Base-by-base conservation (phyloP, 2,329 filamentous ascomycete species). In the Aspergillus sp. region DNA sequence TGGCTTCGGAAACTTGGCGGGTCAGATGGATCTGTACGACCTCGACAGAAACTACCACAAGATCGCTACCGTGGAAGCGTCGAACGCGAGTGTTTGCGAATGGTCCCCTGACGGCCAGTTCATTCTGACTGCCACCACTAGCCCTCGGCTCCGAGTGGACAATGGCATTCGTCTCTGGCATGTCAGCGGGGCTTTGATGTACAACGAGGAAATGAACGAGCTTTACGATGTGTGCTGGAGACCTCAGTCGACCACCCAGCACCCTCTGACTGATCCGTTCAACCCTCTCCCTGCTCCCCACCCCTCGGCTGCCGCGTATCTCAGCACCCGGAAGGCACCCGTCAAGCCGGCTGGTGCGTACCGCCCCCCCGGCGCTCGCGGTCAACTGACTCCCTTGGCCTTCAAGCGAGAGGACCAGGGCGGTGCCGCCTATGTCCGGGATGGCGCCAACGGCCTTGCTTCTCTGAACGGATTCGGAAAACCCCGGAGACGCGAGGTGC, bases 341-440 rank as follows among this genome's bases (percentile, higher is more conserved):
- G 95, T 92, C 62, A 99, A 99, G 81, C 92, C 95, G 49, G 92
- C 91, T n/a, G 95, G 95, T 66, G 95, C 95, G 3, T 99, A 99
- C 75, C 89, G 95, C 51, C 95, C 95, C 45, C 95, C 95, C 2
- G 95, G 95, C 66, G 95, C 95, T 29, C 90, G 95, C 67, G 95
- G 95, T 55, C 87, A 90, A 63, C 85, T 87, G 56, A 98, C 95
- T 0, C 95, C 95, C 10, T 82, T 98, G 63, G 91, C 95, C 68
- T 99, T 98, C 82, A 96, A 96, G 83, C 92, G 95, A 59, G 95
- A 99, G 77, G 95, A 99, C 65, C 92, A 99, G 78, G 95, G 95
- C 55, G 95, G 95, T 55, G 90, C 90, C 9, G 93, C 94, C 6
- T 96, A 93, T 72, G 81, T 91, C 60, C 88, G 90, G 75, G 94